Percentiles rank a stretch among this genome's conserved stretches.
phyloP scores from a whole-genome alignment of 2,329 filamentous ascomycete genomes.

The Achaetomium macrosporum region DNA sequence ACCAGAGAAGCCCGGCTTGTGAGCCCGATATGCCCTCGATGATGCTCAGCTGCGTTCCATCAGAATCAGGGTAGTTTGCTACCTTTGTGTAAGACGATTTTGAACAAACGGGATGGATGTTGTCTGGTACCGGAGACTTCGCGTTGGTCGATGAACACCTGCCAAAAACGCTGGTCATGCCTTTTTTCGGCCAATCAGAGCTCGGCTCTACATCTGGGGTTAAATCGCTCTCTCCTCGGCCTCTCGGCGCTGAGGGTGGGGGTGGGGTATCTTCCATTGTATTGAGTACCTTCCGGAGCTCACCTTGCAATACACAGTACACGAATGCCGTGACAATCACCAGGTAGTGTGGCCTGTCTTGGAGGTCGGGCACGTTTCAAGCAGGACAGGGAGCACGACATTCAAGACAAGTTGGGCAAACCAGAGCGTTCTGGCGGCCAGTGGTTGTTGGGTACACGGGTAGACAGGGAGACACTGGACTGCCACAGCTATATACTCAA shows the following conservation, averaged over 20 bases:
- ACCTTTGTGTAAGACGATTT: too few species aligned
- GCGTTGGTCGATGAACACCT: slow-evolving; percentile 2
- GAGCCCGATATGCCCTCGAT: too few species aligned
- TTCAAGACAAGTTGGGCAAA: slow-evolving; percentile 3
- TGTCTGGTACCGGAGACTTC: not conserved
- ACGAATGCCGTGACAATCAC: too few species aligned
- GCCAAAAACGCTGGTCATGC: slow-evolving; percentile 12
- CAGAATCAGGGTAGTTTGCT: too few species aligned
- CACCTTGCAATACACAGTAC: not conserved
- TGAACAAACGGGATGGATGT: not conserved
- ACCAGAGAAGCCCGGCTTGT: too few species aligned
- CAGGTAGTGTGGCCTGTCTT: too few species aligned
- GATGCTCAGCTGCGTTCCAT: too few species aligned
- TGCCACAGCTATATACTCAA: too few species aligned
- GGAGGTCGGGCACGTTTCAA: not conserved
- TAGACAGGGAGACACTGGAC: too few species aligned
- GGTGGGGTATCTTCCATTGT: slow-evolving; percentile 10
- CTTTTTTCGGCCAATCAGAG: not conserved
- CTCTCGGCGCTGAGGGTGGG: slow-evolving; percentile 17
- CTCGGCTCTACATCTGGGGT: not conserved
- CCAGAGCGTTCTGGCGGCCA: not conserved
- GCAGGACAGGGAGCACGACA: not conserved
- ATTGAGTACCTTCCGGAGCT: not conserved
- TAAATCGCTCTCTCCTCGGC: slow-evolving; percentile 9
- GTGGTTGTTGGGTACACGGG: too few species aligned